Base-by-base conservation (phyloP, 768 basidiomycete genomes). In the Podaxis sp. region DNA sequence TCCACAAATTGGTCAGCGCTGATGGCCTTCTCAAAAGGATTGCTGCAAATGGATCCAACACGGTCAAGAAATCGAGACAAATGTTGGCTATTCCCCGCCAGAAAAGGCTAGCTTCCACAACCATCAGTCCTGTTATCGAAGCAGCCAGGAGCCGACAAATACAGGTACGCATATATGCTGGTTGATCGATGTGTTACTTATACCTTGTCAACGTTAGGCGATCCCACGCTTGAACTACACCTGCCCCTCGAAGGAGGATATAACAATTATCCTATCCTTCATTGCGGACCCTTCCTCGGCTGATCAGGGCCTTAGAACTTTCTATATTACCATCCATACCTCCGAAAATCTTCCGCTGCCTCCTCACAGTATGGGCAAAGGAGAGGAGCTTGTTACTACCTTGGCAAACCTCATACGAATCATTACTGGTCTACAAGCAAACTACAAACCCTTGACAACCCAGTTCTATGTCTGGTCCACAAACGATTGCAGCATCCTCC, bases 391-490 rank as follows among this genome's bases (percentile, higher is more conserved):
- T 30, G 71, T 82, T n/a, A 56, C 74, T 0, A 67, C 72, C 7
- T 69, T 84, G 6, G 74, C 78, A 17, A 58, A 64, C 17, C 64
- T 79, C 37, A 76, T 84, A 53, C 71, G 75, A 33, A 56, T 61
- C 8, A 74, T 82, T 28, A 70, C 75, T 7, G n/a, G 64, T 20
- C 56, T 72, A 7, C 66, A 65, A 59, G 63, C 56, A 15, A 17
- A 26, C 15, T 37, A 60, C 64, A 68, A 41, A 55, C 65, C 57
- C 22, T 69, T 70, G 22, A 72, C 76, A 0, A 75, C 78, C 0
- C 82, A 84, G 62, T 82, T 82, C 65, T 83, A 83, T 64, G 77
- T 82, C 8, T 84, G 81, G 75, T 80, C 80, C 3, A 60, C 73
- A 2, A 67, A 61, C 15, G 82, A 84, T 66, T 75, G 76, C 36